phyloP scores from a whole-genome alignment of 768 basidiomycete genomes.

The Leucocoprinus sp. region DNA sequence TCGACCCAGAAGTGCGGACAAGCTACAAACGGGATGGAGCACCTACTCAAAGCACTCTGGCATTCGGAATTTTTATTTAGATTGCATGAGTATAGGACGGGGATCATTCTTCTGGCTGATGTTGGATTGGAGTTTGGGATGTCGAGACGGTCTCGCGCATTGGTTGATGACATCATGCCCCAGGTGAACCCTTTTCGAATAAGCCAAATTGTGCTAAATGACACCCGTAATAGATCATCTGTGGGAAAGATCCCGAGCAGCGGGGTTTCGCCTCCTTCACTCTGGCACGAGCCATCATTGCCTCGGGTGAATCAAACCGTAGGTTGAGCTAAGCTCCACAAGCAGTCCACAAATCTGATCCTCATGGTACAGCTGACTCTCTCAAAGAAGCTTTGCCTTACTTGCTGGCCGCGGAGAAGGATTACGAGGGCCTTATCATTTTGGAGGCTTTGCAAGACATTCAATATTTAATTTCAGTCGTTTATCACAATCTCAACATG shows the following conservation, averaged over 20 bases:
- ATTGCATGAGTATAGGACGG: constrained; percentile 58
- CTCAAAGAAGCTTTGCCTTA: constrained; percentile 53
- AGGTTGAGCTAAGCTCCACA: constrained; percentile 12
- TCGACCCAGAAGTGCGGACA: constrained; percentile 57
- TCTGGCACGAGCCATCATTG: constrained; percentile 67
- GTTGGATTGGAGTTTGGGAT: constrained; percentile 71
- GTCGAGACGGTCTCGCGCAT: constrained; percentile 51
- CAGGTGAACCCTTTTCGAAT: constrained; percentile 40
- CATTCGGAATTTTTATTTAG: constrained; percentile 72
- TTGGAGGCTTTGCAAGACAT: constrained; percentile 54
- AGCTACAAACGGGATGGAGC: constrained; percentile 52
- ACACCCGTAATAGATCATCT: constrained; percentile 52
- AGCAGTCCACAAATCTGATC: neutral
- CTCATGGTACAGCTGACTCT: constrained; percentile 23
- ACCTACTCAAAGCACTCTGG: constrained; percentile 67
- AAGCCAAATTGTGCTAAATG: neutral
- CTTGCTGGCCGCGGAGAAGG: constrained; percentile 55
- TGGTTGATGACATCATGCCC: constrained; percentile 76
- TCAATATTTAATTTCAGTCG: constrained; percentile 61
- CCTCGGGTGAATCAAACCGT: constrained; percentile 42
- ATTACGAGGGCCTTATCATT: constrained; percentile 54
- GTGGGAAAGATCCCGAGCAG: constrained; percentile 67
- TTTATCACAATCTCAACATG: constrained; percentile 64
- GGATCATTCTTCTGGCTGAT: constrained; percentile 69
- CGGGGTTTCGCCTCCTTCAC: constrained; percentile 70